Evolutionary conservation across 1,139 yeast genomes (phyloP).

Genomic region (Wickerhamomyces sp.): DNA sequence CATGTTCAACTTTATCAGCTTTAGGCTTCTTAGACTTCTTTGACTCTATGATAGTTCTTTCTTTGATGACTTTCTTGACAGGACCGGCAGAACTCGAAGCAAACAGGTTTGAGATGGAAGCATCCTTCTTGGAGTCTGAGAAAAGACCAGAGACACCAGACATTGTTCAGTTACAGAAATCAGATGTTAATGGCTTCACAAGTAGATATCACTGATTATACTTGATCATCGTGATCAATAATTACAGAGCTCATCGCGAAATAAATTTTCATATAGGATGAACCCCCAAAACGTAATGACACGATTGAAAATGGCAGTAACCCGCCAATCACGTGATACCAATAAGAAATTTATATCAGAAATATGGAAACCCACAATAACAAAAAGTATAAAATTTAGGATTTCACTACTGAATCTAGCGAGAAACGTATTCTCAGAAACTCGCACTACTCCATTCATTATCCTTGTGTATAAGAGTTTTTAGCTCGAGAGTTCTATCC

Average conservation of each 20-base stretch:
- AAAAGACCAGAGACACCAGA: slow-evolving; percentile 17
- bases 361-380: not conserved
- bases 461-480: not conserved
- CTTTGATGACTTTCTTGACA: slow-evolving; percentile 20
- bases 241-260: slow-evolving; percentile 17
- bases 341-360: not conserved
- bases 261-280: not conserved
- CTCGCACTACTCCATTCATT: not conserved
- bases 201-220: not conserved
- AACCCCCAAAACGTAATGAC: not conserved
- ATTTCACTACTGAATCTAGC: not conserved
- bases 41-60: slow-evolving; percentile 21
- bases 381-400: not conserved
- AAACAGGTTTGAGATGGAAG: slow-evolving; percentile 21
- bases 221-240: not conserved
- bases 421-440: not conserved
- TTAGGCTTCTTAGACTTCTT: slow-evolving; percentile 13
- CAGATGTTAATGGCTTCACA: not conserved
- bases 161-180: slow-evolving; percentile 4
- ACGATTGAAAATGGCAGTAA: not conserved
- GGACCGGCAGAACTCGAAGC: slow-evolving; percentile 26
- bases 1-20: slow-evolving; percentile 10
- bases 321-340: not conserved
- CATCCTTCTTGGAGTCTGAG: slow-evolving; percentile 18
- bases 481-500: too few species aligned